A percentile compares a stretch with the other conserved stretches of the same genome.
Conservation (phyloP, 1,284 basidiomycete species). For the Ceratorhiza oryzae-sativae region DNA sequence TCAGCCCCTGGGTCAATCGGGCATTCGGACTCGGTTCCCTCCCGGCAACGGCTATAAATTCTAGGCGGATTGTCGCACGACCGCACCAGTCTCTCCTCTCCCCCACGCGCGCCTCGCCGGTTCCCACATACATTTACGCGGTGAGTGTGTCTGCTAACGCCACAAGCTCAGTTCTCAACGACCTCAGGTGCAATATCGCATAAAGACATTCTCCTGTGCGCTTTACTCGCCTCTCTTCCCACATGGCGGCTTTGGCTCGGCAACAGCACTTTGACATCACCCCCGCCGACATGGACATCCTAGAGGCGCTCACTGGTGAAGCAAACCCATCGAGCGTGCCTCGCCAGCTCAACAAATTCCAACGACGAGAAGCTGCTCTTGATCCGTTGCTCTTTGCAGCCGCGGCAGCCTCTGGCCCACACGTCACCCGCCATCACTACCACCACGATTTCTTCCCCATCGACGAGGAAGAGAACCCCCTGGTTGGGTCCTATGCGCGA, state of each 20-base stretch:
- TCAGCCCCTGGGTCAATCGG: slow-evolving; percentile 23
- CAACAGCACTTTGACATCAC: not conserved
- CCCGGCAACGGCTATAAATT: not conserved
- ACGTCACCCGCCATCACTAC: slow-evolving; percentile 79
- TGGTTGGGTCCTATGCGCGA: slow-evolving; percentile 33
- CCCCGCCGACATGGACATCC: slow-evolving; percentile 36
- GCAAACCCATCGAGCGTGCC: slow-evolving; percentile 9
- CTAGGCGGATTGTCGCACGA: slow-evolving; percentile 6
- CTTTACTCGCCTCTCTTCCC: slow-evolving; percentile 8
- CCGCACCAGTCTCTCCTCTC: slow-evolving; percentile 25
- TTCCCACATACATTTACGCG: not conserved
- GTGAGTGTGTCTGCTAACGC: slow-evolving; percentile 26
- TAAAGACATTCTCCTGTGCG: slow-evolving; percentile 11
- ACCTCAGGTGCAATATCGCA: slow-evolving; percentile 39
- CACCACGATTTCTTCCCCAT: slow-evolving; percentile 73
- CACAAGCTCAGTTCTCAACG: slow-evolving; percentile 32
- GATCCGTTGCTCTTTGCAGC: slow-evolving; percentile 77
- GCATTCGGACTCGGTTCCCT: slow-evolving; percentile 20
- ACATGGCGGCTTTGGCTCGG: slow-evolving; percentile 18
- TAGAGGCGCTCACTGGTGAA: slow-evolving; percentile 39
- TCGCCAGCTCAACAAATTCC: slow-evolving; percentile 24
- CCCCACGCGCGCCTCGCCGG: not conserved
- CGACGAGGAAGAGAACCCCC: slow-evolving; percentile 41
- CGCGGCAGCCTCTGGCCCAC: slow-evolving; percentile 70
- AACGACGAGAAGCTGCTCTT: slow-evolving; percentile 66